Evolutionary conservation across 2,329 filamentous ascomycete genomes (phyloP), one percentile per base, ranked within the genome.

Genomic region (Xylariaceae sp.): DNA sequence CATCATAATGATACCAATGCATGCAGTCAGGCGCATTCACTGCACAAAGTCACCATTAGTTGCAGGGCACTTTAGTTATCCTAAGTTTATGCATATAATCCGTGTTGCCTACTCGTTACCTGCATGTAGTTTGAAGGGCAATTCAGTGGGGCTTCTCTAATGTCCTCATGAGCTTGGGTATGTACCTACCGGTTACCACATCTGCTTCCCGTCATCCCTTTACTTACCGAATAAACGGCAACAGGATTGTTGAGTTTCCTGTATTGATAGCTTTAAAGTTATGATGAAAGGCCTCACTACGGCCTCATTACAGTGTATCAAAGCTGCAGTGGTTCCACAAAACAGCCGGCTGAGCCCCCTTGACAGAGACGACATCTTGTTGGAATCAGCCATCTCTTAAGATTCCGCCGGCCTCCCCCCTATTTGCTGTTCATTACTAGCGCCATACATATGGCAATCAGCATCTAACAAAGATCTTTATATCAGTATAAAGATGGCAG

Each of bases 401-500:
- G 23, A 9, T 26, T 26, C 9, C 9, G 9, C 23, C 23, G 9
- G 23, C 23, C 9, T 26, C 9, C 23, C 23, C 32, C 14, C 32
- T 37, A 37, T 16, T 37, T 37, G 14, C 9, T 3, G 14, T 37
- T 37, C 32, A 37, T 3, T 37, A 10, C 32, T 10, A 37, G 32
- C 23, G 23, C 23, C 23, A 9, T 4, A 26, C 23, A 26, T 37
- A 37, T 16, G 32, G 14, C 5, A 37, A 37, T 37, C 32, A 37
- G 14, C 12, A 7, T 12, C 32, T 12, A 37, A 14, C 32, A 16
- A 37, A 16, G 19, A 20, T 21, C 19, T 21, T 12, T 23, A 20
- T 37, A 32, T 18, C 7, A 26, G 16, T 21, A 23, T 2, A 9
- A 2, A 48, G 19, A 67, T 66, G 62, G 46, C 56, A 19, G 20